Evolutionary conservation across 345 rosid genomes (phyloP).

Genomic region (Geranium rotundifolium): DNA sequence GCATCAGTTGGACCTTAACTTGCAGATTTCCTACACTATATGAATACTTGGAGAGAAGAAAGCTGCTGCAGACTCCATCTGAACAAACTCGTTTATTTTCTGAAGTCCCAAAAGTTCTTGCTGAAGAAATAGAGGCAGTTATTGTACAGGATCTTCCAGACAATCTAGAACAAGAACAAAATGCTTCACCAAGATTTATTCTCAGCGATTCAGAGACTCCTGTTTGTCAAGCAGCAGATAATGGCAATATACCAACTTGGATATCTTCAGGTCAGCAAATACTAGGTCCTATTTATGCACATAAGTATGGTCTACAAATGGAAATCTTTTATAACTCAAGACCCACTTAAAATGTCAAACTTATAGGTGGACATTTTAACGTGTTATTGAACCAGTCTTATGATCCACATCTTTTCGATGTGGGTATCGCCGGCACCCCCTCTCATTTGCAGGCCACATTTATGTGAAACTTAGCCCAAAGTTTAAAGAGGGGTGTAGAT

Average conservation of each 20-base stretch:
- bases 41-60: slow-evolving; percentile 64
- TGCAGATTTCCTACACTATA: slow-evolving; percentile 34
- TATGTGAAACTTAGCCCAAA: no score
- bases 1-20: slow-evolving; percentile 41
- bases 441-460: no score
- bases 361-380: no score
- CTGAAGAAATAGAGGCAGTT: slow-evolving; percentile 45
- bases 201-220: slow-evolving; percentile 20
- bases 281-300: no score
- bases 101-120: slow-evolving; percentile 56
- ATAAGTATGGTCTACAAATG: no score
- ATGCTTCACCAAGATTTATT: slow-evolving; percentile 18
- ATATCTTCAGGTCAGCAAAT: slow-evolving; percentile 4
- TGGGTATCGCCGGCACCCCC: no score
- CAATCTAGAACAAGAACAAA: slow-evolving; percentile 12
- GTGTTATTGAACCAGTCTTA: no score
- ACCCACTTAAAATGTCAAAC: no score
- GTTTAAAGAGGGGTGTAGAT: no score
- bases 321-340: no score
- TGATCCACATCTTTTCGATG: no score
- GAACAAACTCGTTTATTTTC: slow-evolving; percentile 52
- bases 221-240: slow-evolving; percentile 12
- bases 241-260: slow-evolving; percentile 18
- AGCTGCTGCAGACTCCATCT: slow-evolving; percentile 51
- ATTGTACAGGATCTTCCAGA: slow-evolving; percentile 18